phyloP scores from a whole-genome alignment of 2,329 filamentous ascomycete genomes.

The Monascus ruber region DNA sequence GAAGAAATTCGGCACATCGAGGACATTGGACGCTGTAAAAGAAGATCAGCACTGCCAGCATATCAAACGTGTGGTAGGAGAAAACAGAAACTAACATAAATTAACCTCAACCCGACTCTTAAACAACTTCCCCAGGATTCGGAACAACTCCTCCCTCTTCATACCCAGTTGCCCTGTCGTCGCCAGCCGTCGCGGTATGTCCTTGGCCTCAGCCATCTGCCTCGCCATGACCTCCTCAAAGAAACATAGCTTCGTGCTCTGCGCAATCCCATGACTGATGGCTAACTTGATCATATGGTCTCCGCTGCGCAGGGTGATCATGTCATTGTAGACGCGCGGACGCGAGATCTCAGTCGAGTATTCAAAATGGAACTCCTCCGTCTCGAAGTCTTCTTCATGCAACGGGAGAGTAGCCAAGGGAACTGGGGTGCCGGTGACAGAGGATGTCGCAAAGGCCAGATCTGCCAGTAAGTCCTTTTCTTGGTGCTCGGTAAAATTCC shows the following conservation, averaged over 20 bases:
- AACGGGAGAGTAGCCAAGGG: conserved; percentile 69
- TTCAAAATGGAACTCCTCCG: conserved; percentile 96
- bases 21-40: conserved; percentile 70
- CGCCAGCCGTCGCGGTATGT: conserved; percentile 80
- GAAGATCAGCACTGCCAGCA: conserved; percentile 8
- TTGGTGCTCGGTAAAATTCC: conserved; percentile 94
- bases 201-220: conserved; percentile 86
- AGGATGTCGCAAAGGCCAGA: conserved; percentile 62
- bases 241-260: conserved; percentile 90
- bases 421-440: conserved; percentile 29
- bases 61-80: neutral
- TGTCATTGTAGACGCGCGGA: conserved; percentile 93
- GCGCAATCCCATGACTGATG: conserved; percentile 93
- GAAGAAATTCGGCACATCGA: conserved; percentile 94
- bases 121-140: conserved; percentile 80
- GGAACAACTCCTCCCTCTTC: conserved; percentile 83
- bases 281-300: conserved; percentile 99
- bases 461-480: conserved; percentile 95
- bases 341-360: conserved; percentile 79
- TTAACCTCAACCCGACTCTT: conserved; percentile 95
- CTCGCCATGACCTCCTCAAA: conserved; percentile 94
- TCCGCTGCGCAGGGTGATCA: conserved; percentile 89
- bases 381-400: conserved; percentile 86
- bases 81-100: conserved; percentile 58
- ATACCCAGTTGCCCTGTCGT: conserved; percentile 84